Evolutionary conservation across 1,284 basidiomycete genomes (phyloP), one percentile per base, ranked within the genome.

Genomic region (Ustilago trichophora): DNA sequence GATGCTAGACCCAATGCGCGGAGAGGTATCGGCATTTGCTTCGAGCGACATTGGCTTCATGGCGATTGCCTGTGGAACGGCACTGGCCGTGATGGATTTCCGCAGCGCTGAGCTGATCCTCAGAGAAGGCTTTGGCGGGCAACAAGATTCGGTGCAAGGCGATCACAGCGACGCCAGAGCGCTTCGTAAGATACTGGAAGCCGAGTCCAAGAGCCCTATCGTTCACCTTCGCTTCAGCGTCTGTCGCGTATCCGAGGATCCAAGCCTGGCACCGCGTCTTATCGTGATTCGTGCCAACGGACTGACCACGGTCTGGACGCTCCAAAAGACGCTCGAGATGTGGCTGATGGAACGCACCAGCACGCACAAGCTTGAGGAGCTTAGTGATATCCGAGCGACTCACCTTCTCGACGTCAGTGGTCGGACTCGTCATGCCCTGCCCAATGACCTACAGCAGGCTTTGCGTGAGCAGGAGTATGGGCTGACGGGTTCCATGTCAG

Each of bases 31-130:
- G 3, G 57, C 65, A 6, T 51, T 68, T 19, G 70, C 71, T 2
- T 36, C 69, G 9, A 67, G 59, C 33, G 66, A 80, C 54, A 67
- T 73, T 29, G 78, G 78, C 11, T 77, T 80, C 45, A 35, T 76
- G 40, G 75, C 77, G 0, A 37, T 73, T 2, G 77, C 77, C 3
- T 73, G 65, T 32, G 74, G 75, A 2, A 59, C 68, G 5, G 59
- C 69, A n/a, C 53, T 80, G n/a, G 72, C 68, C 2, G 62, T 80
- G 6, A 34, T 77, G 19, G 78, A 80, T 42, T 63, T 76, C 25
- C 73, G 71, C 21, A 53, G 47, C 18, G 63, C 71, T 10, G 77
- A 79, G 18, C 44, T 79, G 11, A 69, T 80, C 7, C 49, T 78
- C 18, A 65, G 69, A 18, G 76, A 78, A 22, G 77, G 77, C 2